Conservation (phyloP, 2,329 filamentous ascomycete species). For the Penicillium sp. region DNA sequence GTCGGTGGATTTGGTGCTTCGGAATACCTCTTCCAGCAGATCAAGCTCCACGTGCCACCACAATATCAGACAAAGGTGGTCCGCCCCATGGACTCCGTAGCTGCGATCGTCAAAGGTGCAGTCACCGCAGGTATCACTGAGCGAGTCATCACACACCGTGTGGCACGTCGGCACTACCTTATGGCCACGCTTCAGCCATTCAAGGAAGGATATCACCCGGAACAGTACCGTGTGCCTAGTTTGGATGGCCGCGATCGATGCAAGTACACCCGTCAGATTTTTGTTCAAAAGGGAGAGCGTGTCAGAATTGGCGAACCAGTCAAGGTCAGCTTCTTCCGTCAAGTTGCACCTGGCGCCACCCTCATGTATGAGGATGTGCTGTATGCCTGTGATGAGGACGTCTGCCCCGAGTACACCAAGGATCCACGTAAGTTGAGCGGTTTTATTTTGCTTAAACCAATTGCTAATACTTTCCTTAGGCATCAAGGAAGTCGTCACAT, state of each 20-base stretch:
- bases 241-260: conserved; percentile 96
- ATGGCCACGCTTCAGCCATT: conserved; percentile 99
- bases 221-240: conserved; percentile 94
- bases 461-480: conserved; percentile 53
- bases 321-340: conserved; percentile 97
- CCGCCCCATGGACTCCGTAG: conserved; percentile 96
- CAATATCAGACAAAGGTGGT: conserved; percentile 99
- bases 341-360: conserved; percentile 93
- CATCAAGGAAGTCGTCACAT: conserved; percentile 97
- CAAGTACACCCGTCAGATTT: conserved; percentile 98
- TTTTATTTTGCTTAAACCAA: not conserved
- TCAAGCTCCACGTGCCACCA: conserved; percentile 95
- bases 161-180: conserved; percentile 94
- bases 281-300: conserved; percentile 96
- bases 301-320: conserved; percentile 99
- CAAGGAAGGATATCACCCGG: conserved; percentile 97
- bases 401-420: conserved; percentile 97
- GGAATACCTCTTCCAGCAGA: conserved; percentile 98
- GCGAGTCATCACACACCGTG: conserved; percentile 92
- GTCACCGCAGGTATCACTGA: conserved; percentile 98
- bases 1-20: conserved; percentile 98
- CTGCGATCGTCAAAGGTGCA: conserved; percentile 96
- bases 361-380: conserved; percentile 99
- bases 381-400: conserved; percentile 96
- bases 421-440: conserved; percentile 81